These are phyloP conservation scores for Paxillus involutus DNA, from an alignment of 768 basidiomycete genomes.

Conservation along the genomic window DNA sequence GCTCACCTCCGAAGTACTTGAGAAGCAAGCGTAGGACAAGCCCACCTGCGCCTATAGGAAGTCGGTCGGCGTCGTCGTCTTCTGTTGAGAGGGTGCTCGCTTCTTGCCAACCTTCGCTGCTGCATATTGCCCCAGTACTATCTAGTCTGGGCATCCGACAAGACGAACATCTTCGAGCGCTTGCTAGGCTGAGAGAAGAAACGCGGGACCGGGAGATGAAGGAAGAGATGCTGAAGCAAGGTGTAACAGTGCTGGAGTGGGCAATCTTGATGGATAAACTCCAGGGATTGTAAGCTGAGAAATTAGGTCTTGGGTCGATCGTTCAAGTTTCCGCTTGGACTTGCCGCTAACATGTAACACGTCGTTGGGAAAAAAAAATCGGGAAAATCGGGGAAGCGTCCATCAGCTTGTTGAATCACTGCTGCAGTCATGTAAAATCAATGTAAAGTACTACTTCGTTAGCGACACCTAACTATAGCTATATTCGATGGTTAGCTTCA, in stretches of 20 bases:
- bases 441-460: too few species aligned
- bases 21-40: constrained; percentile 10
- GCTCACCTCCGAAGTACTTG: constrained; percentile 20
- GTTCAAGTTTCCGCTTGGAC: too few species aligned
- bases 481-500: too few species aligned
- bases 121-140: constrained; percentile 61
- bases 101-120: constrained; percentile 63
- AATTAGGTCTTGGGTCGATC: too few species aligned
- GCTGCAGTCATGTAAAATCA: too few species aligned
- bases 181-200: constrained; percentile 59
- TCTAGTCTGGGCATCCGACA: constrained; percentile 56
- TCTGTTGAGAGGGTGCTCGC: constrained; percentile 53
- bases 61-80: constrained; percentile 37
- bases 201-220: constrained; percentile 69
- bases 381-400: background rate
- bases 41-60: constrained; percentile 12
- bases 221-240: constrained; percentile 65
- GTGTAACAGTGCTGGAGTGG: constrained; percentile 76
- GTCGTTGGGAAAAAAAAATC: too few species aligned
- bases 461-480: too few species aligned
- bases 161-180: constrained; percentile 62
- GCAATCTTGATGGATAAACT: constrained; percentile 72
- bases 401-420: too few species aligned
- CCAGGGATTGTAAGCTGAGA: constrained; percentile 33
- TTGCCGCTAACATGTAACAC: too few species aligned